Evolutionary conservation across 2,329 filamentous ascomycete species (phyloP).

Genomic region (Colletotrichum sp.): DNA sequence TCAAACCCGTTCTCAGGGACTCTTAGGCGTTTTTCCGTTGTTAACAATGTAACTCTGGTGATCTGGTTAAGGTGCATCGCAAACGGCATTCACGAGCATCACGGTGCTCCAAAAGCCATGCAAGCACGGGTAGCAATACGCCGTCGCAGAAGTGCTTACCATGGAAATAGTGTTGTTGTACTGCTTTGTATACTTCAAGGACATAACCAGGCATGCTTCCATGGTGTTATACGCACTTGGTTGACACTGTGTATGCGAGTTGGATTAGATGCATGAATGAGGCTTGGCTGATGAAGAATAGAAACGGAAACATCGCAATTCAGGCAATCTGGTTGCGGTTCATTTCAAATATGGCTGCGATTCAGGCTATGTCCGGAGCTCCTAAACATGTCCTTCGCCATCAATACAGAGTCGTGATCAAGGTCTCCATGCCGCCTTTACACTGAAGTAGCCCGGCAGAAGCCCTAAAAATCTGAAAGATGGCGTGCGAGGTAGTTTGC

Average conservation of each 20-base stretch:
- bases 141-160: background rate
- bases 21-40: fast-evolving
- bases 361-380: too few species aligned
- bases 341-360: too few species aligned
- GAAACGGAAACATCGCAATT: too few species aligned
- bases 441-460: fast-evolving
- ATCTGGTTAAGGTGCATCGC: background rate
- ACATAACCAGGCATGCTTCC: background rate
- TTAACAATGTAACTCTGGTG: too few species aligned
- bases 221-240: background rate
- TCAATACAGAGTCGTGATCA: background rate
- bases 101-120: background rate
- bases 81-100: background rate
- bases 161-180: fast-evolving
- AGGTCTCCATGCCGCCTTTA: too few species aligned
- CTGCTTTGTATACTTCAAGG: background rate
- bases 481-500: fast-evolving
- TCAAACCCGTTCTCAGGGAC: fast-evolving
- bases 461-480: fast-evolving
- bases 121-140: background rate
- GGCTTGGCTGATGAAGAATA: too few species aligned
- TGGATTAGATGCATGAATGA: background rate
- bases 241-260: background rate
- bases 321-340: too few species aligned
- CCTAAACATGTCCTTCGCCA: background rate